A percentile compares a stretch with the other conserved stretches of the same genome.
phyloP scores from a whole-genome alignment of 129 eudicot species.

The Pittosporum tobira region DNA sequence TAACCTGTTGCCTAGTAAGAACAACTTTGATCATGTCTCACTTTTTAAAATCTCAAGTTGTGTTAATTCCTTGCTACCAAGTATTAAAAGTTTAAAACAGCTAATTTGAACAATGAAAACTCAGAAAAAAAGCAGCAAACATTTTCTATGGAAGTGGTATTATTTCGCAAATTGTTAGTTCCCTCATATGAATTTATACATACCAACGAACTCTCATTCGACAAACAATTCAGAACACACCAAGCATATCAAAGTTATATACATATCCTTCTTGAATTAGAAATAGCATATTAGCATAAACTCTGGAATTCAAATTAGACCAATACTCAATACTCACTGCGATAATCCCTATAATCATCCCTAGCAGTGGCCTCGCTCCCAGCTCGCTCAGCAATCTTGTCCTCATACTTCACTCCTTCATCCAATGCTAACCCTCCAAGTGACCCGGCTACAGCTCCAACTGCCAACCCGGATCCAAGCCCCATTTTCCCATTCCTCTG shows the following conservation, averaged over 20 bases:
- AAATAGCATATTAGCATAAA: background rate
- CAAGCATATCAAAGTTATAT: slow-evolving; percentile 21
- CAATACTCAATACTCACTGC: slow-evolving; percentile 53
- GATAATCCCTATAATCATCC: slow-evolving; percentile 53
- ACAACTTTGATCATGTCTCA: too few relatives aligned
- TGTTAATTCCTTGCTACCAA: too few relatives aligned
- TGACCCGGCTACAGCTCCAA: slow-evolving; percentile 64
- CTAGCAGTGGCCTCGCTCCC: slow-evolving; percentile 45
- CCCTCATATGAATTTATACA: slow-evolving; percentile 3
- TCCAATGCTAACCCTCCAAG: slow-evolving; percentile 64
- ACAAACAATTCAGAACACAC: slow-evolving; percentile 10
- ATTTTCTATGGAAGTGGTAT: too few relatives aligned
- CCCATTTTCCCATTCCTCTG: slow-evolving; percentile 32
- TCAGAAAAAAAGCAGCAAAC: background rate
- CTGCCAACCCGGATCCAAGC: slow-evolving; percentile 45
- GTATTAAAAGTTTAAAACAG: too few relatives aligned
- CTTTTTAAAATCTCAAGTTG: too few relatives aligned
- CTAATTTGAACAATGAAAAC: too few relatives aligned
- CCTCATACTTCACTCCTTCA: slow-evolving; percentile 62
- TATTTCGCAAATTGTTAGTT: slow-evolving; percentile 1
- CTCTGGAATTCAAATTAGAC: slow-evolving; percentile 10
- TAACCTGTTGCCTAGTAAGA: too few relatives aligned
- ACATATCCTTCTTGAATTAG: slow-evolving; percentile 14
- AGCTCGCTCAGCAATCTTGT: slow-evolving; percentile 41
- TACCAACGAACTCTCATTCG: slow-evolving; percentile 4